Evolutionary conservation across 2,329 filamentous ascomycete species (phyloP), one percentile per base, ranked within the genome.

Genomic region (Aspergillus sp.): DNA sequence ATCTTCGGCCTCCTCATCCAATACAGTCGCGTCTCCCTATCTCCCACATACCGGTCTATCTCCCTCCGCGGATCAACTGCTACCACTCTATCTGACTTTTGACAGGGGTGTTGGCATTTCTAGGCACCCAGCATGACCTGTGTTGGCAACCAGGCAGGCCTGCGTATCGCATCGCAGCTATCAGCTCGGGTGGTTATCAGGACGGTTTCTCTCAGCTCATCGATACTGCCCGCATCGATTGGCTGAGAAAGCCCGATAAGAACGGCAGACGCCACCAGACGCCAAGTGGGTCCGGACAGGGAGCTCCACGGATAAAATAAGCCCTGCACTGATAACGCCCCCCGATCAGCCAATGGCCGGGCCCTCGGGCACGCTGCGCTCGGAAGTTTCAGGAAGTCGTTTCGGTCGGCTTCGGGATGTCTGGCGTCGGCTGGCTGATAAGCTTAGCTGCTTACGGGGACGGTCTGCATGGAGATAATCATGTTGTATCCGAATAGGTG

Each of bases 141-240:
- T 30, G 26, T 30, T 3, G 26, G 26, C 22, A 22, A 22, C 22
- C 22, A 22, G 5, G 22, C 22, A 1, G 7, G 22, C 22, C 22
- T 22, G 22, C 22, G 22, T 22, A 22, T 22, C 22, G 26, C 26
- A 9, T 30, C 26, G 26, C 3, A 11, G 26, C 10, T 30, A 38
- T 38, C 35, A 38, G 16, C 35, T 2, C 14, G 35, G 22, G 45
- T 10, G 40, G 50, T 57, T 55, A 52, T 52, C 51, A 54, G 17
- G 14, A 33, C n/a, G 22, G 41, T 59, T 59, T 59, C 56, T 57
- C 54, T 59, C 36, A 57, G 50, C 51, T 59, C 52, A 57, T 59
- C 42, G 45, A 47, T 50, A 41, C 38, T 47, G 48, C 32, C 16
- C 16, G 30, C 55, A 52, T 38, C 53, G 52, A 59, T 59, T 56